Percentiles rank a stretch among this genome's conserved stretches.
These are phyloP conservation scores for Fusarium poae DNA, from an alignment of 2,329 filamentous ascomycete species.

Conservation along the genomic window DNA sequence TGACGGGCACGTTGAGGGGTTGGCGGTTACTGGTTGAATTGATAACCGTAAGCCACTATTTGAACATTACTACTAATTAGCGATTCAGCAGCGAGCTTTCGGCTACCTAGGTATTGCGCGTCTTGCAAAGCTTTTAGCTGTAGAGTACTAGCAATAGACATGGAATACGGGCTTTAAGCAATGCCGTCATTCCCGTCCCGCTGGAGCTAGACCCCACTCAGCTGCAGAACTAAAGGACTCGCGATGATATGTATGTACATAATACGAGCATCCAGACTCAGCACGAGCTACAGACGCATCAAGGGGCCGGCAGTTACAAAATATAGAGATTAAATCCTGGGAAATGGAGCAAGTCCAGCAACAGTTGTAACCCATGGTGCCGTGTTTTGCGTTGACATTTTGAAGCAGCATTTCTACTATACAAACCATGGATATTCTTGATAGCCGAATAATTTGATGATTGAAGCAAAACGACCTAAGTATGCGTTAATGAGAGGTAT, in stretches of 20 bases:
- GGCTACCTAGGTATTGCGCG: conserved; percentile 1
- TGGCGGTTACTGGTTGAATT: background rate
- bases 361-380: background rate
- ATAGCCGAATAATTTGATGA: background rate
- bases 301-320: background rate
- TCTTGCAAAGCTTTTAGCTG: background rate
- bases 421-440: background rate
- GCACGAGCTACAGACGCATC: background rate
- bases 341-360: conserved; percentile 4
- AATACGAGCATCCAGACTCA: conserved; percentile 16
- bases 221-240: conserved; percentile 10
- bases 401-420: background rate
- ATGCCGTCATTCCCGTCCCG: conserved; percentile 34
- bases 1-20: conserved; percentile 22
- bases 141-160: background rate
- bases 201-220: conserved; percentile 28
- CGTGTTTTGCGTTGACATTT: background rate
- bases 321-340: background rate
- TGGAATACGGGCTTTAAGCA: background rate
- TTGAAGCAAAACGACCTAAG: background rate
- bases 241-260: conserved; percentile 5
- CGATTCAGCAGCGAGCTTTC: background rate
- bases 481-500: background rate
- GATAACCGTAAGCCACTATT: background rate
- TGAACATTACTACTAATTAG: background rate